phyloP scores from a whole-genome alignment of 2,329 filamentous ascomycete species.

The Aureobasidium mangrovei region DNA sequence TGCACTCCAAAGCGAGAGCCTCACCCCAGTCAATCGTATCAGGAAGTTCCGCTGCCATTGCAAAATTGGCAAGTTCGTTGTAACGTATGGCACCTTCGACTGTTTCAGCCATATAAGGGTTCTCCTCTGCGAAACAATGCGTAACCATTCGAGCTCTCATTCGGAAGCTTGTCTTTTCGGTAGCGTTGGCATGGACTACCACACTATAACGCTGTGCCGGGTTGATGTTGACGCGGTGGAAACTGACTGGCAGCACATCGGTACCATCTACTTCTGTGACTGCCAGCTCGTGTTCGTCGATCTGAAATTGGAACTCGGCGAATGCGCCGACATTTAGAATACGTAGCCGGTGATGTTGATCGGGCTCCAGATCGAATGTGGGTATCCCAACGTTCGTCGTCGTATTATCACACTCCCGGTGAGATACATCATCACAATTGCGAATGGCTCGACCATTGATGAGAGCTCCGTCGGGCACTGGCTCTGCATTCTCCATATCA shows the following conservation, averaged over 20 bases:
- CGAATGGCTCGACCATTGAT: conserved; percentile 34
- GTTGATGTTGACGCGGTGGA: conserved; percentile 52
- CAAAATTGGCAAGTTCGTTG: conserved; percentile 12
- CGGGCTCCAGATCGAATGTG: conserved; percentile 30
- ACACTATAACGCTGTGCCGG: conserved; percentile 64
- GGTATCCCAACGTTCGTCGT: conserved; percentile 23
- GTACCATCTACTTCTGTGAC: conserved; percentile 61
- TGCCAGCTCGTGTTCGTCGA: conserved; percentile 55
- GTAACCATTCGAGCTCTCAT: conserved; percentile 52
- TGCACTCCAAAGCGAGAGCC: conserved; percentile 40
- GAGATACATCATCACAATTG: conserved; percentile 30
- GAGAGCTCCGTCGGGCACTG: conserved; percentile 39
- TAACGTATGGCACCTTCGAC: conserved; percentile 45
- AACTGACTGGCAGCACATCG: conserved; percentile 46
- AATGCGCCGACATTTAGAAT: conserved; percentile 57
- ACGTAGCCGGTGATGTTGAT: conserved; percentile 49
- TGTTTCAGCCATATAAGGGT: conserved; percentile 38
- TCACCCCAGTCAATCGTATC: conserved; percentile 44
- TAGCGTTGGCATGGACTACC: conserved; percentile 45
- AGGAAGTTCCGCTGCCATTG: conserved; percentile 19
- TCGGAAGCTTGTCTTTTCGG: conserved; percentile 29
- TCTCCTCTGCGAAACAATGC: conserved; percentile 49
- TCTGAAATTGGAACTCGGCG: conserved; percentile 56
- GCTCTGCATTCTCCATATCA: conserved; percentile 47
- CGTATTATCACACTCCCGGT: conserved; percentile 29